Percentiles rank a stretch among this genome's conserved stretches.
These are phyloP conservation scores for Chenopodium berlandieri DNA, from an alignment of 148 eudicot species.

Conservation along the genomic window DNA sequence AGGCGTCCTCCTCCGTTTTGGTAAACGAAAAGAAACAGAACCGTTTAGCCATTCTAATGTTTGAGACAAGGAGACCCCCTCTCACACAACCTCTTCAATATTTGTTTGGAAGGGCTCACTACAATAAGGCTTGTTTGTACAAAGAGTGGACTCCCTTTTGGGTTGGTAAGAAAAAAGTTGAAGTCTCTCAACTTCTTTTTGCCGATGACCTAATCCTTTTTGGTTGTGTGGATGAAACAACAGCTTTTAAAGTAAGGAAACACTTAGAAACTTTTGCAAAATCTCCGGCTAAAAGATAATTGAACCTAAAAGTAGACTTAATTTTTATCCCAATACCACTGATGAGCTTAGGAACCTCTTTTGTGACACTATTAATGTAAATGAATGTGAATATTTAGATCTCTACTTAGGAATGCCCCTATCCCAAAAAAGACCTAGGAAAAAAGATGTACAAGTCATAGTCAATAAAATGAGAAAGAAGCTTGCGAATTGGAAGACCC, in stretches of 20 bases:
- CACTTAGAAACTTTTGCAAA: neutral
- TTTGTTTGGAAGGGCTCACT: neutral
- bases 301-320: neutral
- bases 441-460: too few species aligned
- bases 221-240: neutral
- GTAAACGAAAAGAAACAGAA: too few species aligned
- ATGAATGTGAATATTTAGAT: too few species aligned
- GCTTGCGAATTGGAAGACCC: neutral
- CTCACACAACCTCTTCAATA: conserved; percentile 9
- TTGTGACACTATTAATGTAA: too few species aligned
- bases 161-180: neutral
- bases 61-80: conserved; percentile 11
- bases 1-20: neutral
- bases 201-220: neutral
- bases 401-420: neutral
- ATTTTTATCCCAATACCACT: too few species aligned
- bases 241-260: neutral
- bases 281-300: neutral
- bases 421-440: neutral
- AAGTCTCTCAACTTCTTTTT: neutral
- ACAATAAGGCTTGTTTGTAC: neutral
- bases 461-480: too few species aligned
- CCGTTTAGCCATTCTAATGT: neutral
- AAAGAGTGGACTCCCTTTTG: neutral
- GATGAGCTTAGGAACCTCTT: too few species aligned